Evolutionary conservation across 495 filamentous ascomycete genomes (phyloP), one percentile per base, ranked within the genome.

Genomic region (Xylaria telfairii): DNA sequence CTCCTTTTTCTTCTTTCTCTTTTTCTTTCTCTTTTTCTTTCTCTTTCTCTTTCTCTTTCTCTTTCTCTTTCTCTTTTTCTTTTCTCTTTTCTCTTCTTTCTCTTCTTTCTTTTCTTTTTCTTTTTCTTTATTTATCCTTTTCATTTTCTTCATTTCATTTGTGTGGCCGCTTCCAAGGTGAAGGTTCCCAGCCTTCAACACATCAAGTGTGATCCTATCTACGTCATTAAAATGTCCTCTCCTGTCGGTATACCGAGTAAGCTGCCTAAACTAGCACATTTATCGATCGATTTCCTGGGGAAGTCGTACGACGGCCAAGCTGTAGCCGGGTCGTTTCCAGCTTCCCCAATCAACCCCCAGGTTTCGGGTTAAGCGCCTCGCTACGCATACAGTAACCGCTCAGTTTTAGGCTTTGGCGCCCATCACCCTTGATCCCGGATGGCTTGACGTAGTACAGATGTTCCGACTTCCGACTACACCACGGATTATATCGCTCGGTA

Each of bases 361-460:
- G 26, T 62, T 62, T 7, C 24, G 37, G 21, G 2, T 41, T 62
- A 62, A 62, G 59, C 59, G 37, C 59, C 59, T 62, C 6, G 19
- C 59, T 41, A n/a, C n/a, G n/a, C n/a, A n/a, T n/a, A n/a, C n/a
- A n/a, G n/a, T n/a, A 42, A 39, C 34, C 19, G 32, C 57, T 60
- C 1, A 32, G 53, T 17, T 34, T 57, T 19, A 19, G 7, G 53
- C 5, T 57, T 60, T 60, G 41, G 57, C 57, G 57, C 37, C 37
- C 59, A 21, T 62, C 37, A 49, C 3, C 37, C 59, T 26, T 2
- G 12, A 37, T 21, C 54, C 21, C 2, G 15, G 26, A 19, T 57
- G 26, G 4, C 24, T 53, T n/a, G n/a, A n/a, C n/a, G 34, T 37
- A 37, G 34, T 37, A 8, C 34, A 37, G n/a, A n/a, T n/a, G n/a